Evolutionary conservation across 306 rosid genomes (phyloP), one percentile per base, ranked within the genome.

Genomic region (Lathyrus sativus): DNA sequence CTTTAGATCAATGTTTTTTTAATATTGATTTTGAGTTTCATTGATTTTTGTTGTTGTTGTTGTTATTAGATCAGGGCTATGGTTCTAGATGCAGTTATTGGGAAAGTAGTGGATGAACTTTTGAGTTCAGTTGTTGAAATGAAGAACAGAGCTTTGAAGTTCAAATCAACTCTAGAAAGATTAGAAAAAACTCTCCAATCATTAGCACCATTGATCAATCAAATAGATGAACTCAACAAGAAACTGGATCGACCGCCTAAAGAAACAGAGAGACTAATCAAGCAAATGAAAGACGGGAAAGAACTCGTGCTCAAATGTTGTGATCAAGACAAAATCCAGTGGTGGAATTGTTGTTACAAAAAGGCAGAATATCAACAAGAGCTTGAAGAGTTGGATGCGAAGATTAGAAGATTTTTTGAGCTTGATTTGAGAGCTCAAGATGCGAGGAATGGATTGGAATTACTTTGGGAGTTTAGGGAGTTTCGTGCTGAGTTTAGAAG

Each of bases 261-360:
- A 19, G 89, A 82, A 58, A 67, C 61, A 0, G 1, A 69, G 3
- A 29, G 3, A 19, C 9, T 86, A 26, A 55, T 37, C 1, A 17
- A 66, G 1, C 33, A 37, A 10, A 33, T 88, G 73, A 28, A 55
- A 29, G 9, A 15, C 0, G 96, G 89, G 0, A 57, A 2, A 14
- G 9, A 13, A 33, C 83, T 89, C 0, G 62, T 89, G 63, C 46
- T 18, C 0, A 46, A 76, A 44, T 86, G 85, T 71, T 24, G 28
- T 39, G 22, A 62, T 4, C 13, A 81, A 43, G 39, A 22, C 6
- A 24, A 10, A 11, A 10, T 79, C 11, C 18, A 33, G 3, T 42
- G 75, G 82, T 84, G 85, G 88, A 64, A 81, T 1, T 31, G 46
- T 24, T 72, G 11, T 31, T 38, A 37, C 5, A 79, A 17, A 22